phyloP scores from a whole-genome alignment of 2,329 filamentous ascomycete species.

The Ophiostoma sp. region DNA sequence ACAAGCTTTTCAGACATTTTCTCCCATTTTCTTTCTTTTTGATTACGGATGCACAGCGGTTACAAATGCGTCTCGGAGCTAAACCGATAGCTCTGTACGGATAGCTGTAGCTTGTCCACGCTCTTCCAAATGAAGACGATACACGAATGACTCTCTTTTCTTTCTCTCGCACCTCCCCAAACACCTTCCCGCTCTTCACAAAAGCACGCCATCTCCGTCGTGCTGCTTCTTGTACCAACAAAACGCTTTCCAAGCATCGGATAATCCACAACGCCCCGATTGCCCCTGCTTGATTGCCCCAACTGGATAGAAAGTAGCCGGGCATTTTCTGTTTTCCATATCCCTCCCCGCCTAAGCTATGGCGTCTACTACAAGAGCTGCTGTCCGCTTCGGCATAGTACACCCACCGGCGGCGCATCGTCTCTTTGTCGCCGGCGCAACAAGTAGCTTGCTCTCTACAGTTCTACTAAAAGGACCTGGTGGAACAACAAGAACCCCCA shows the following conservation, averaged over 20 bases:
- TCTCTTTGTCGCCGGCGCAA: conserved; percentile 3
- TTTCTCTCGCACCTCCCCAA: not conserved
- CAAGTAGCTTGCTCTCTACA: not conserved
- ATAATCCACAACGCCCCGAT: not conserved
- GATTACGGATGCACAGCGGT: not conserved
- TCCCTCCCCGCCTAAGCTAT: not conserved
- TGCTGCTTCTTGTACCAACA: not conserved
- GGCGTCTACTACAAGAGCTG: not conserved
- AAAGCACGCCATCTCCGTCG: not conserved
- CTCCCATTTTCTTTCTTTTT: not conserved
- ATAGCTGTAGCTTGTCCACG: too few relatives aligned
- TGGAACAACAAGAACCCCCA: not conserved
- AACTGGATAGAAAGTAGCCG: not conserved
- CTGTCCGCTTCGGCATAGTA: conserved; percentile 9
- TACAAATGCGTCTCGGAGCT: not conserved
- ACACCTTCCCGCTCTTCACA: not conserved
- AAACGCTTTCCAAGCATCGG: not conserved
- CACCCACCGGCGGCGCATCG: not conserved
- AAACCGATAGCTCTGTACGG: not conserved
- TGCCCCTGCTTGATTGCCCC: not conserved
- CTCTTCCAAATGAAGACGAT: not conserved
- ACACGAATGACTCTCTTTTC: not conserved
- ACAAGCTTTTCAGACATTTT: not conserved
- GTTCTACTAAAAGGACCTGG: not conserved
- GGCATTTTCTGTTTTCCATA: not conserved